Conservation (phyloP, 2,329 filamentous ascomycete species). For the Xylaria sp. region DNA sequence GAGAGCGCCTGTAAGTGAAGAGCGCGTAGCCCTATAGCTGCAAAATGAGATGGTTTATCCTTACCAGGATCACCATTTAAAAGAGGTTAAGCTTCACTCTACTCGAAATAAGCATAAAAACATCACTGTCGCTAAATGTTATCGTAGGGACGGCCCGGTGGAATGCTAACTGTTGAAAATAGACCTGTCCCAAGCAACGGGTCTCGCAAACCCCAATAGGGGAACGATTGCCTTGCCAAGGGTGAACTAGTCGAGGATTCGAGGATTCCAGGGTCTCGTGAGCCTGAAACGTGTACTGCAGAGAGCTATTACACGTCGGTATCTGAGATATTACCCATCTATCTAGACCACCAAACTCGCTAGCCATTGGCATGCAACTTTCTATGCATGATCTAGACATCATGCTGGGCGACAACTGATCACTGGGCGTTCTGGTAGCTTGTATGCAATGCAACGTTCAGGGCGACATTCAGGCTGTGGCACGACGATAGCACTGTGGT, state of each 20-base stretch:
- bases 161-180: slow-evolving; percentile 4
- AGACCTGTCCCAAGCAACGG: background rate
- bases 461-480: slow-evolving; percentile 23
- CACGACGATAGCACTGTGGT: slow-evolving; percentile 28
- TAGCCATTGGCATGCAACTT: slow-evolving; percentile 19
- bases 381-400: slow-evolving; percentile 10
- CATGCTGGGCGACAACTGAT: slow-evolving; percentile 14
- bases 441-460: slow-evolving; percentile 34
- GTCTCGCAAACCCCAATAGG: background rate
- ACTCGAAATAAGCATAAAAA: background rate
- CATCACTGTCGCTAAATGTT: background rate
- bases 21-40: too few species aligned
- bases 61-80: background rate
- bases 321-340: background rate
- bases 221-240: slow-evolving; percentile 6
- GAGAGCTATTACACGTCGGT: slow-evolving; percentile 22
- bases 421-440: slow-evolving; percentile 10
- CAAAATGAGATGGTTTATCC: background rate
- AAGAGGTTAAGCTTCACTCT: background rate
- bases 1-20: background rate
- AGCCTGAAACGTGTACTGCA: slow-evolving; percentile 31
- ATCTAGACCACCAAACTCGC: slow-evolving; percentile 6
- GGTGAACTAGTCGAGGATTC: background rate
- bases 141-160: background rate
- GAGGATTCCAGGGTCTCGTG: slow-evolving; percentile 14